These are phyloP conservation scores for Chiua sp. DNA, from an alignment of 1,284 basidiomycete species.

Conservation along the genomic window DNA sequence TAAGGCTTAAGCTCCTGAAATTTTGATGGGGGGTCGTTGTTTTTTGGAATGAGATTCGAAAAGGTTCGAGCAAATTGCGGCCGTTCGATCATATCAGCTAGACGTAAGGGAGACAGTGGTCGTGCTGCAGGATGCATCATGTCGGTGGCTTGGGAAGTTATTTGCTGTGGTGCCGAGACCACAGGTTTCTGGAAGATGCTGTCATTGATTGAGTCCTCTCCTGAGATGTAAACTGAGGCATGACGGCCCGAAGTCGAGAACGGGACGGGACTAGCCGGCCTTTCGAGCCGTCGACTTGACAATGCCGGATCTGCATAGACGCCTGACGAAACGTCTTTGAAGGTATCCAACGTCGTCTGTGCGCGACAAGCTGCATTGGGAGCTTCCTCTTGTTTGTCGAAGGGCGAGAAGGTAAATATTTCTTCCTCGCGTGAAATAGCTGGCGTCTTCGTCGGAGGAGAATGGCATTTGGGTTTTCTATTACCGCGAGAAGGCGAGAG, in stretches of 20 bases:
- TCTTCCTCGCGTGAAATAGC: slow-evolving; percentile 19
- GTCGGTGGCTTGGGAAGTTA: slow-evolving; percentile 7
- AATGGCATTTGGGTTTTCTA: background rate
- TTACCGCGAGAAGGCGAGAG: slow-evolving; percentile 32
- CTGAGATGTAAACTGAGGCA: slow-evolving; percentile 13
- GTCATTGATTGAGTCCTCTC: background rate
- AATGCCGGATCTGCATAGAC: background rate
- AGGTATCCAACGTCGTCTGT: slow-evolving; percentile 1
- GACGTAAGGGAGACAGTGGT: slow-evolving; percentile 25
- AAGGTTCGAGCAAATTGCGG: slow-evolving; percentile 10
- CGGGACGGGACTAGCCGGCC: slow-evolving; percentile 10
- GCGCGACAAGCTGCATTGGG: slow-evolving; percentile 6
- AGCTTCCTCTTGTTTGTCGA: slow-evolving; percentile 19
- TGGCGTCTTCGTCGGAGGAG: slow-evolving; percentile 5
- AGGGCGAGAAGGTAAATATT: slow-evolving; percentile 38
- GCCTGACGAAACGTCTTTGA: background rate
- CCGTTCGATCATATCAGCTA: slow-evolving; percentile 10
- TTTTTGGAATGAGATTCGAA: slow-evolving; percentile 14
- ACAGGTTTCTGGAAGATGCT: slow-evolving; percentile 6
- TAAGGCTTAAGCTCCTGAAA: slow-evolving; percentile 7
- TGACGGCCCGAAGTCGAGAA: slow-evolving; percentile 37
- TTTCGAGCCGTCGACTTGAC: background rate
- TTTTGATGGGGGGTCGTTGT: slow-evolving; percentile 20
- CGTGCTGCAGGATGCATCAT: slow-evolving; percentile 16
- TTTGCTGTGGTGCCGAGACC: slow-evolving; percentile 14